A percentile compares a stretch with the other conserved stretches of the same genome.
These are phyloP conservation scores for Prunus mume DNA, from an alignment of 306 rosid genomes.

Conservation along the genomic window DNA sequence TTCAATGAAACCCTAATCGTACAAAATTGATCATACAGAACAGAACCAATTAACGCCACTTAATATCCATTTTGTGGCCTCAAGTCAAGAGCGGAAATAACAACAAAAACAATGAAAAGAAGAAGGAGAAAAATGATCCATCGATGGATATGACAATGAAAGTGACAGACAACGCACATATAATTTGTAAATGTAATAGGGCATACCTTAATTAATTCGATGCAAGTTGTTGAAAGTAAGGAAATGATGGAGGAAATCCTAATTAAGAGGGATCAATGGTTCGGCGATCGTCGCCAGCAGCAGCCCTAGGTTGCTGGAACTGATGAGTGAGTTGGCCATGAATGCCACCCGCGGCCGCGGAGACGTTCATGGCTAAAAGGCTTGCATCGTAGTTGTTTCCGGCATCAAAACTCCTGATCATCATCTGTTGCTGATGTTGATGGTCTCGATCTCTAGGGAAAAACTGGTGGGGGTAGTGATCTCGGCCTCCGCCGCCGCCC, in stretches of 20 bases:
- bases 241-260: slow-evolving; percentile 11
- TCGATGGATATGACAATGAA: background rate
- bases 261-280: slow-evolving; percentile 72
- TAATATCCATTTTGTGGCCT: background rate
- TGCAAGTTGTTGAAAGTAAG: slow-evolving; percentile 3
- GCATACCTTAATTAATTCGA: slow-evolving; percentile 13
- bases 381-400: slow-evolving; percentile 59
- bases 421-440: slow-evolving; percentile 37
- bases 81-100: background rate
- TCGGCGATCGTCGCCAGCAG: slow-evolving; percentile 70
- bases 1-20: background rate
- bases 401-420: slow-evolving; percentile 30
- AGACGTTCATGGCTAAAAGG: slow-evolving; percentile 73
- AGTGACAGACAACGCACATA: background rate
- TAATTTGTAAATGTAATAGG: background rate
- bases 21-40: background rate
- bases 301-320: slow-evolving; percentile 68
- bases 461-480: slow-evolving; percentile 59
- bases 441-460: slow-evolving; percentile 53
- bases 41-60: background rate
- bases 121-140: background rate
- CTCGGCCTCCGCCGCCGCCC: slow-evolving; percentile 17
- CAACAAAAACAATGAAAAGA: background rate
- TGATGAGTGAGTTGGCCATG: slow-evolving; percentile 57
- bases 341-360: slow-evolving; percentile 60